These are phyloP conservation scores for Bacidia rubella DNA, from an alignment of 495 filamentous ascomycete genomes.

Conservation along the genomic window DNA sequence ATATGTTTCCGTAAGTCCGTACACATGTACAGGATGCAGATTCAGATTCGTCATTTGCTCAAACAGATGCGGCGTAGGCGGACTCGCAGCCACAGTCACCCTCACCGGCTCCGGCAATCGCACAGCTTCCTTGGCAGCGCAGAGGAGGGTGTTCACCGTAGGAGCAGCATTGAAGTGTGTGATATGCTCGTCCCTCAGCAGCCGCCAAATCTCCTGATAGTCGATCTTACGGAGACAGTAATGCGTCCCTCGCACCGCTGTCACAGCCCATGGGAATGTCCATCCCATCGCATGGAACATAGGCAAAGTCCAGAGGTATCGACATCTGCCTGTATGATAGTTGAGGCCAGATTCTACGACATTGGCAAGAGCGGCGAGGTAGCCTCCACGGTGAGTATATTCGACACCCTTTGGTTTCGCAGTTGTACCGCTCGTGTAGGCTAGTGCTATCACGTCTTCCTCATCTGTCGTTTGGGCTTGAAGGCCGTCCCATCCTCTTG, in stretches of 20 bases:
- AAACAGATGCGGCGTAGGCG: slow-evolving; percentile 78
- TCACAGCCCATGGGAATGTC: slow-evolving; percentile 82
- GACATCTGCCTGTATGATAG: slow-evolving; percentile 47
- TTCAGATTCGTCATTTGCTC: slow-evolving; percentile 84
- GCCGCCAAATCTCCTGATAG: slow-evolving; percentile 78
- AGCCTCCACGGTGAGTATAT: slow-evolving; percentile 76
- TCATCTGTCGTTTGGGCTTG: slow-evolving; percentile 51
- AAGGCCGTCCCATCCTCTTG: slow-evolving; percentile 57
- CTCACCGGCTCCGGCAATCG: slow-evolving; percentile 55
- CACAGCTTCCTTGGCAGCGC: slow-evolving; percentile 57
- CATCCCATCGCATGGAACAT: slow-evolving; percentile 96
- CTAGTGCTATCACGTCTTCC: slow-evolving; percentile 67
- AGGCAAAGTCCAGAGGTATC: slow-evolving; percentile 84
- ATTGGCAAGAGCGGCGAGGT: slow-evolving; percentile 74
- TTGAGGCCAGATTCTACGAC: slow-evolving; percentile 81
- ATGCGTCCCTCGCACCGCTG: slow-evolving; percentile 82
- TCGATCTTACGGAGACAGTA: slow-evolving; percentile 92
- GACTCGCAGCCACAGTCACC: slow-evolving; percentile 86
- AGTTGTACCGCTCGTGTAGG: slow-evolving; percentile 90
- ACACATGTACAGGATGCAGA: slow-evolving; percentile 83
- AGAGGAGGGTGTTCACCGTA: slow-evolving; percentile 90
- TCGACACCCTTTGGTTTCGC: slow-evolving; percentile 87
- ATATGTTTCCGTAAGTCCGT: slow-evolving; percentile 91
- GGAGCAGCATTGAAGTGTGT: slow-evolving; percentile 95
- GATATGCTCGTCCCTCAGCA: slow-evolving; percentile 70